Conservation (phyloP, 2,329 filamentous ascomycete genomes). For the Diaporthe citrichinensis region DNA sequence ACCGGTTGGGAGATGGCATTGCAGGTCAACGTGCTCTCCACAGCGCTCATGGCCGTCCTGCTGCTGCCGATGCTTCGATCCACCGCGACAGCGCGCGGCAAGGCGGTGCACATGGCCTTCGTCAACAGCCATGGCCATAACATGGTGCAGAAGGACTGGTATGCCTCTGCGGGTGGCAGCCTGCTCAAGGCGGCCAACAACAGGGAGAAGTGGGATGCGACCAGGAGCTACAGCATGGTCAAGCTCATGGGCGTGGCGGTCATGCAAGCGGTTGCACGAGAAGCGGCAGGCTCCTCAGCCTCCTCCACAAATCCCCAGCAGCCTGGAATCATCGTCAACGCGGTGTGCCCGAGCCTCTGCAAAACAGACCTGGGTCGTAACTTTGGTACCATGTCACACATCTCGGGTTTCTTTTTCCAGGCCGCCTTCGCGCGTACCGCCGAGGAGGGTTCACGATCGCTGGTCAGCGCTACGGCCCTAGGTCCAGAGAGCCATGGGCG, state of each 20-base stretch:
- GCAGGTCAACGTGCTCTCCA: conserved; percentile 35
- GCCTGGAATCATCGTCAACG: background rate
- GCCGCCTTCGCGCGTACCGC: conserved; percentile 28
- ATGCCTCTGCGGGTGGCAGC: background rate
- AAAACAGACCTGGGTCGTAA: conserved; percentile 29
- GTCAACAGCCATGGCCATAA: conserved; percentile 28
- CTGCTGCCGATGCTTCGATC: conserved; percentile 19
- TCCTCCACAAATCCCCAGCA: background rate
- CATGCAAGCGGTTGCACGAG: background rate
- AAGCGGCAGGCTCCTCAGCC: background rate
- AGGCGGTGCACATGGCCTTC: conserved; percentile 26
- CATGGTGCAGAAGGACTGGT: conserved; percentile 21
- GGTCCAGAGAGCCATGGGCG: conserved; percentile 29
- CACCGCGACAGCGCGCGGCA: background rate
- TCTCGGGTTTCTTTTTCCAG: background rate
- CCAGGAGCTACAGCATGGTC: conserved; percentile 1
- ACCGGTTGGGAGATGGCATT: conserved; percentile 40
- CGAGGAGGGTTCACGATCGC: conserved; percentile 23
- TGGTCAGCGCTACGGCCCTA: conserved; percentile 26
- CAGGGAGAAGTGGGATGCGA: background rate
- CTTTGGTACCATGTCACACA: background rate
- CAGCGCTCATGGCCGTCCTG: conserved; percentile 26
- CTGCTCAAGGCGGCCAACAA: conserved; percentile 20
- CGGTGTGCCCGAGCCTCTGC: conserved; percentile 22
- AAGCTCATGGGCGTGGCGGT: conserved; percentile 25